Evolutionary conservation across 441 rosid species (phyloP).

Genomic region (Euphorbia schlechtendalii): DNA sequence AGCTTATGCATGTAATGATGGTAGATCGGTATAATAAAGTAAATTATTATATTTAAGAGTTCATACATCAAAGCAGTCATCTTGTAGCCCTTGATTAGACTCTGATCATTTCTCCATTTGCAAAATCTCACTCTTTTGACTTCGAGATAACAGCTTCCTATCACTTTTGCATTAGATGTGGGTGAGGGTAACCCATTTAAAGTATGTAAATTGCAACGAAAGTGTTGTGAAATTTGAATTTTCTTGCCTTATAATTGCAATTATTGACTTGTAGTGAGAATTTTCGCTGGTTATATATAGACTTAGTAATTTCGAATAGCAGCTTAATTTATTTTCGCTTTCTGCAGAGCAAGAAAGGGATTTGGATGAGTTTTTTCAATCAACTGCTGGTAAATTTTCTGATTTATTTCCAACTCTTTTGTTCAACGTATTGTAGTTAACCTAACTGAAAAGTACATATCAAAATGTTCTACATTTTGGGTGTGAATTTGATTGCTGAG

Average conservation of each 20-base stretch:
- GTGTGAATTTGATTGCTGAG: not conserved
- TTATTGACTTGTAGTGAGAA: not conserved
- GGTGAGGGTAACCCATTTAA: too few species aligned
- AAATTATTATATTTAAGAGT: too few species aligned
- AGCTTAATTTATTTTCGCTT: slow-evolving; percentile 23
- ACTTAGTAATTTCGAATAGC: slow-evolving; percentile 5
- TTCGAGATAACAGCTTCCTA: too few species aligned
- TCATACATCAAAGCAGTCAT: too few species aligned
- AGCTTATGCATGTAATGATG: too few species aligned
- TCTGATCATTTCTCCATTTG: too few species aligned
- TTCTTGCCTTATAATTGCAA: not conserved
- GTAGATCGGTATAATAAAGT: too few species aligned
- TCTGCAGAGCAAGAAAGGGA: slow-evolving; percentile 68
- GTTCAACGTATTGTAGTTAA: not conserved
- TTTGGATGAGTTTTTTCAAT: slow-evolving; percentile 67
- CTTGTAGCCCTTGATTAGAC: too few species aligned
- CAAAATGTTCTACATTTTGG: not conserved
- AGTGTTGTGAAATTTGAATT: not conserved
- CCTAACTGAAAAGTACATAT: slow-evolving; percentile 3
- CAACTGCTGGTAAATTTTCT: slow-evolving; percentile 63
- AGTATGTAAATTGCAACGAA: too few species aligned
- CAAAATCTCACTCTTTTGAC: too few species aligned
- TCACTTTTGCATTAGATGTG: too few species aligned
- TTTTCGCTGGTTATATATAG: not conserved
- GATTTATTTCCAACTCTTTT: not conserved